Evolutionary conservation across 2,329 filamentous ascomycete genomes (phyloP).

Genomic region (Blastomyces silverae): DNA sequence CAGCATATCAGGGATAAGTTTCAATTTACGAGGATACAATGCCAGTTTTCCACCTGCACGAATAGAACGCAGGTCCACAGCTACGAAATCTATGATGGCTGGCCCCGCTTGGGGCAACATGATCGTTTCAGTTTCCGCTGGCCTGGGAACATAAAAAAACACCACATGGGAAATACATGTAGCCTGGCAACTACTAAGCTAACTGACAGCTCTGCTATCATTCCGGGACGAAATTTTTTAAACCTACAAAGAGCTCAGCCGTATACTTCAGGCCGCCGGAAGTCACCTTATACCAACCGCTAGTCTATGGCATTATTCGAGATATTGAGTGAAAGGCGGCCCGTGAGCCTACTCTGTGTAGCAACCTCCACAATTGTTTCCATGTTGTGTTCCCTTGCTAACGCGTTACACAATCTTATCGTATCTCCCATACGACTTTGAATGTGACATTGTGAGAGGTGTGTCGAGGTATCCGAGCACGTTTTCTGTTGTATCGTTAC

Average conservation of each 20-base stretch:
- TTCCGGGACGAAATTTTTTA: background rate
- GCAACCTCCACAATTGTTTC: background rate
- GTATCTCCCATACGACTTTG: background rate
- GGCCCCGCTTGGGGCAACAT: background rate
- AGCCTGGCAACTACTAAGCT: background rate
- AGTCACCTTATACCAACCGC: background rate
- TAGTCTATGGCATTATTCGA: background rate
- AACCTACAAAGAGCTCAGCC: background rate
- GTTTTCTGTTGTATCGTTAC: background rate
- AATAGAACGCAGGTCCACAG: background rate
- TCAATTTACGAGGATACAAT: background rate
- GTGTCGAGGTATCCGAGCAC: background rate
- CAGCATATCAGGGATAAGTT: background rate
- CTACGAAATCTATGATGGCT: background rate
- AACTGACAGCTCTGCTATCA: background rate
- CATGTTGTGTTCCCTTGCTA: background rate
- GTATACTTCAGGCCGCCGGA: background rate
- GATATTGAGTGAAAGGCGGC: background rate
- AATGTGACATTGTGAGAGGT: slow-evolving; percentile 2
- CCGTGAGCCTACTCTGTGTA: background rate
- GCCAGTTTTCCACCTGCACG: background rate
- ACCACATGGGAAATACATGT: background rate
- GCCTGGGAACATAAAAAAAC: background rate
- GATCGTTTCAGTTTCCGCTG: background rate
- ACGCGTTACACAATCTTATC: background rate